These are phyloP conservation scores for Lolium perenne DNA, from an alignment of 176 grass and related monocot species.

Conservation along the genomic window DNA sequence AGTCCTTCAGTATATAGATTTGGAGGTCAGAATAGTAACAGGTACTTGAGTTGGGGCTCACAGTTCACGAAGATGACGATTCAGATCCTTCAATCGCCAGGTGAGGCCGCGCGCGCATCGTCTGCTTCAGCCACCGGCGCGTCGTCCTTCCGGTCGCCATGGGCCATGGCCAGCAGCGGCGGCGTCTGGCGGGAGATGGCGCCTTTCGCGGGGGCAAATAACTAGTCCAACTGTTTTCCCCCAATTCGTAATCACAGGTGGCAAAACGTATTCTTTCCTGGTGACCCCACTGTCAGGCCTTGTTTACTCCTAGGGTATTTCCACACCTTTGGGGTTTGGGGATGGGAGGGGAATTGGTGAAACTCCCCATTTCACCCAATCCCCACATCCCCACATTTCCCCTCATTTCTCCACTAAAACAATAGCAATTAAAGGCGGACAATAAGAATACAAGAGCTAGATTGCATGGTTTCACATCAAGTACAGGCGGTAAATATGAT, in stretches of 20 bases:
- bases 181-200: not conserved
- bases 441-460: too few relatives aligned
- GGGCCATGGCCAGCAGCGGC: not conserved
- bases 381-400: too few relatives aligned
- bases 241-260: not conserved
- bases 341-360: too few relatives aligned
- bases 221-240: not conserved
- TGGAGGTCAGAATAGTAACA: not conserved
- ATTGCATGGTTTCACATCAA: too few relatives aligned
- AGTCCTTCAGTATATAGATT: not conserved
- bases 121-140: constrained; percentile 10
- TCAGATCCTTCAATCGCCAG: constrained; percentile 42
- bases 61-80: constrained; percentile 58
- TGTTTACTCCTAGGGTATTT: too few relatives aligned
- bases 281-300: constrained; percentile 29
- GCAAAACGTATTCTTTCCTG: not conserved
- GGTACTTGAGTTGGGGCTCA: constrained; percentile 31
- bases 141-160: constrained; percentile 29
- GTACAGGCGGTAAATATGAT: too few relatives aligned
- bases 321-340: too few relatives aligned
- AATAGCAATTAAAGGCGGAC: too few relatives aligned
- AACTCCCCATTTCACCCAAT: too few relatives aligned
- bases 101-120: constrained; percentile 42
- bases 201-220: not conserved
- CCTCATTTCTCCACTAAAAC: too few relatives aligned